Percentiles rank a stretch among this genome's conserved stretches.
phyloP scores from a whole-genome alignment of 2,329 filamentous ascomycete species.

The Pseudophaeomoniella oleicola region DNA sequence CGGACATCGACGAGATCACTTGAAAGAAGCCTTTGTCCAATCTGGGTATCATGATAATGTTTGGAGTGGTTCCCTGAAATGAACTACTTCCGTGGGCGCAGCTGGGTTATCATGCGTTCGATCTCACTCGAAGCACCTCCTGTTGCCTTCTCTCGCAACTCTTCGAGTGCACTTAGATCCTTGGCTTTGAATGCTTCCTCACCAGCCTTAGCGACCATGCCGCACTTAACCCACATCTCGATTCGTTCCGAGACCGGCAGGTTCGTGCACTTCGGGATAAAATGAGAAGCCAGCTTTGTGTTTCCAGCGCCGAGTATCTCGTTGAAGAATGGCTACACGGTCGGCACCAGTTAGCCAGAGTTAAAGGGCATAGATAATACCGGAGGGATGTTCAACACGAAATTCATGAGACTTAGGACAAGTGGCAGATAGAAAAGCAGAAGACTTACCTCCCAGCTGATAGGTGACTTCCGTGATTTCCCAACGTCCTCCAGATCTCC shows the following conservation, averaged over 20 bases:
- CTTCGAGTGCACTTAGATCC: slow-evolving; percentile 60
- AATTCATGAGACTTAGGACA: slow-evolving; percentile 5
- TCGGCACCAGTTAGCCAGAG: background rate
- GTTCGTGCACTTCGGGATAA: slow-evolving; percentile 74
- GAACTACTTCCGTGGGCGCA: slow-evolving; percentile 26
- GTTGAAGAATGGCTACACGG: slow-evolving; percentile 68
- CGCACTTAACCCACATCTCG: slow-evolving; percentile 94
- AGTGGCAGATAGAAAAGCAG: slow-evolving; percentile 3
- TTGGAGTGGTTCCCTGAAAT: background rate
- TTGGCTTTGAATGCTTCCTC: slow-evolving; percentile 79
- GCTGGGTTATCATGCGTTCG: slow-evolving; percentile 55
- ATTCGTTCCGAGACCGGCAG: slow-evolving; percentile 56
- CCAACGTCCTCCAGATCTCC: slow-evolving; percentile 76
- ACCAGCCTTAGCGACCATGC: slow-evolving; percentile 72
- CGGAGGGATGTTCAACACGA: too few species aligned
- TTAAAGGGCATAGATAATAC: background rate
- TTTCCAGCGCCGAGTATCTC: slow-evolving; percentile 81
- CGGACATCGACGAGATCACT: slow-evolving; percentile 28
- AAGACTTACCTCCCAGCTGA: slow-evolving; percentile 77
- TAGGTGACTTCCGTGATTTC: slow-evolving; percentile 65
- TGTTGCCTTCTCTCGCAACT: slow-evolving; percentile 59
- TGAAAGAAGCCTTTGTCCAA: slow-evolving; percentile 14
- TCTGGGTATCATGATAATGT: background rate
- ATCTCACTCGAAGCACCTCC: slow-evolving; percentile 61
- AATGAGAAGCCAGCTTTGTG: slow-evolving; percentile 65